Conservation (phyloP, 208 protist genomes). For the Leishmania guyanensis region DNA sequence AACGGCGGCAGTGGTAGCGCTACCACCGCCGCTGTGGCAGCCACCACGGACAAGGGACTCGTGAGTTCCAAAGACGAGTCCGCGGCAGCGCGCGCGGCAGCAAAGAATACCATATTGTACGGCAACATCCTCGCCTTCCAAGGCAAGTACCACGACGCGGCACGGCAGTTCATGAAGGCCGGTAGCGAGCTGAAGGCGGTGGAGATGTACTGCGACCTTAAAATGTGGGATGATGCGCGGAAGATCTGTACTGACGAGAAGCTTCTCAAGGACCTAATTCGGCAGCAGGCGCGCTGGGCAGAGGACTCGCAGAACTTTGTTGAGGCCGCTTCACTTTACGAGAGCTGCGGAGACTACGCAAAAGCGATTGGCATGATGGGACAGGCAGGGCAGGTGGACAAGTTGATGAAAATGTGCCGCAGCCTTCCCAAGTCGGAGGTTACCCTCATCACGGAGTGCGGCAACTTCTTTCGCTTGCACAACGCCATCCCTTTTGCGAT, state of each 20-base stretch:
- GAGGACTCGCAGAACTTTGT: slow-evolving; percentile 93
- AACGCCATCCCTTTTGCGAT: slow-evolving; percentile 79
- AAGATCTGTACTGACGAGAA: slow-evolving; percentile 89
- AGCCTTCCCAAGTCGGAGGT: slow-evolving; percentile 84
- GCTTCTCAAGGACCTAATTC: slow-evolving; percentile 90
- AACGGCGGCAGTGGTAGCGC: neutral
- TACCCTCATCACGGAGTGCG: slow-evolving; percentile 82
- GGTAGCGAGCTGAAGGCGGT: slow-evolving; percentile 80
- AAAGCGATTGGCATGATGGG: slow-evolving; percentile 92
- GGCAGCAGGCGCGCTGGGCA: slow-evolving; percentile 90
- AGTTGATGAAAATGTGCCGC: slow-evolving; percentile 88
- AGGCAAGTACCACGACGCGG: slow-evolving; percentile 93
- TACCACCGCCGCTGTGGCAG: neutral
- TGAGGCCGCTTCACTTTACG: slow-evolving; percentile 89
- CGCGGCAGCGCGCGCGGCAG: neutral
- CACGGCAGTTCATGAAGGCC: slow-evolving; percentile 85
- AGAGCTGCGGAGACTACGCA: slow-evolving; percentile 81
- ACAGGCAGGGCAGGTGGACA: slow-evolving; percentile 79
- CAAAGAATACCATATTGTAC: slow-evolving; percentile 60
- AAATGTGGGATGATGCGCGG: slow-evolving; percentile 94
- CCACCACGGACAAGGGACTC: neutral
- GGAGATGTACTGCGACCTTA: slow-evolving; percentile 96
- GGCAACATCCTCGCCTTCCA: slow-evolving; percentile 94
- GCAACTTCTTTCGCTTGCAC: slow-evolving; percentile 85
- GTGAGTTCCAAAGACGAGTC: slow-evolving; percentile 13